Conservation (phyloP, 306 rosid species). For the Medicago ruthenica region DNA sequence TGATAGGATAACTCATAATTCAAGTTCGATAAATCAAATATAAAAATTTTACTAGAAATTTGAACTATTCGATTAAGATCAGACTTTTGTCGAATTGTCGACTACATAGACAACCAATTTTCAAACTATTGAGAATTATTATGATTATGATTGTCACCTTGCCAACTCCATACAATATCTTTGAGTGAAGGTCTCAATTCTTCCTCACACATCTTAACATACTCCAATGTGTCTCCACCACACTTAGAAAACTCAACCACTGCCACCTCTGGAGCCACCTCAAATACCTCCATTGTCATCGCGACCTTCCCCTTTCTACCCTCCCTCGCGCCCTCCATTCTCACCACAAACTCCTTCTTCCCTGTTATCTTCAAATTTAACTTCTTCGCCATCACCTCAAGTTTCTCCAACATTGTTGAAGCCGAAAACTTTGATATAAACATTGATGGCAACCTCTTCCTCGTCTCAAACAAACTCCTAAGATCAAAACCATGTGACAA, state of each 20-base stretch:
- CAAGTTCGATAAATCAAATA: not conserved
- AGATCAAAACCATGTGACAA: conserved; percentile 79
- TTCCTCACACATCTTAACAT: conserved; percentile 69
- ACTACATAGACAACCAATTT: not conserved
- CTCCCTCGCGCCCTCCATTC: conserved; percentile 58
- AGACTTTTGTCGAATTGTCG: not conserved
- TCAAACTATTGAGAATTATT: not conserved
- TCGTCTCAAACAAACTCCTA: conserved; percentile 71
- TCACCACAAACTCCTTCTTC: conserved; percentile 65
- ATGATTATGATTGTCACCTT: conserved; percentile 53
- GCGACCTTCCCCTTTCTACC: conserved; percentile 81
- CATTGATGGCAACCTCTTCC: conserved; percentile 58
- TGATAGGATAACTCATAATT: not conserved
- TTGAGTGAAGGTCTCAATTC: conserved; percentile 77
- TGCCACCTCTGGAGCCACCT: conserved; percentile 78
- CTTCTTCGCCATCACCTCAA: conserved; percentile 54
- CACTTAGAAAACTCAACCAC: conserved; percentile 70
- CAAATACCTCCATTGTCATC: conserved; percentile 66
- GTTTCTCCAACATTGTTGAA: conserved; percentile 54
- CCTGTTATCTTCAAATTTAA: conserved; percentile 53
- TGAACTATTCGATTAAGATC: not conserved
- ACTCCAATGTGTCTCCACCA: conserved; percentile 74
- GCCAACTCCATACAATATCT: conserved; percentile 97
- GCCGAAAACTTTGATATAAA: conserved; percentile 78
- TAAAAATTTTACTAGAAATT: not conserved